Evolutionary conservation across 306 rosid genomes (phyloP), one percentile per base, ranked within the genome.

Genomic region (Lablab purpureus): DNA sequence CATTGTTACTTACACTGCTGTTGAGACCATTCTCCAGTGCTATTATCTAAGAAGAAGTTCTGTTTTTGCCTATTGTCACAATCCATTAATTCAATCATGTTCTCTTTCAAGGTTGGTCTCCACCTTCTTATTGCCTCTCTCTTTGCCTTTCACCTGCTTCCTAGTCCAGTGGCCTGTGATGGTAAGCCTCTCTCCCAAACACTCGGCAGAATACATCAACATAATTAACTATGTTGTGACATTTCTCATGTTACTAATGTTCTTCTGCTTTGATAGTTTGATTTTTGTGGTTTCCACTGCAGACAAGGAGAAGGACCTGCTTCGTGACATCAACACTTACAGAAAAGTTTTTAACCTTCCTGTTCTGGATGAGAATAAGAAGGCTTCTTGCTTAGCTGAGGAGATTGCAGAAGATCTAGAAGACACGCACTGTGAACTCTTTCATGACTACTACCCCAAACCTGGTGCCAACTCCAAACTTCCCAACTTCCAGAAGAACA

Each of bases 311-410:
- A 77, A 85, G 14, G 63, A 73, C 43, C 59, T 94, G 37, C 91
- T 90, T 34, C 88, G 81, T 74, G 96, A 92, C 78, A 69, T 94
- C 19, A 94, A 90, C 90, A 78, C 56, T 13, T 88, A 84, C 78
- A 69, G 98, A 67, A 79, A 80, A 45, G 19, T 84, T 0, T 23
- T 71, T 7, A 87, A 71, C 79, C 85, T 90, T 30, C 84, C 92
- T 0, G 32, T 52, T 10, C 83, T 94, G 0, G 4, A 30, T 7
- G 83, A 84, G 83, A 56, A 47, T 23, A 68, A 22, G 5, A 85
- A 86, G 23, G 85, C 94, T 19, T 81, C 83, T 0, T 94, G 97
- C 82, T 78, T 94, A 21, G 94, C 97, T 0, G 84, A 82, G 2
- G 51, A 78, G 50, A 78, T 94, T 1, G 97, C 97, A 13, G 84